A percentile compares a stretch with the other conserved stretches of the same genome.
Conservation (phyloP, 306 rosid species). For the Albizia julibrissin region DNA sequence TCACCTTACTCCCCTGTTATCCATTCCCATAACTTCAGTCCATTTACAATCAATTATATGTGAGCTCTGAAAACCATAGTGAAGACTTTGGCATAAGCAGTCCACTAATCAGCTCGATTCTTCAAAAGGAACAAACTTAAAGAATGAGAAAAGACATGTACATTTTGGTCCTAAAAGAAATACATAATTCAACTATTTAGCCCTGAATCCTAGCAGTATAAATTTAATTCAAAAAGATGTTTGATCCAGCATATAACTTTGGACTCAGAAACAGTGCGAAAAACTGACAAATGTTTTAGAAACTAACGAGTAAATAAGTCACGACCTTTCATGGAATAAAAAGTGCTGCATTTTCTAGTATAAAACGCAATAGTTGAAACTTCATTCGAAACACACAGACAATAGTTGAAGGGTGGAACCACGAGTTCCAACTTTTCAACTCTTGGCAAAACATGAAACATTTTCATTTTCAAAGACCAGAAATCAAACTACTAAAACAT, state of each 20-base stretch:
- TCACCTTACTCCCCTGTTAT: slow-evolving; percentile 49
- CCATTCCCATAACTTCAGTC: slow-evolving; percentile 23
- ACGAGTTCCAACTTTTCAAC: neutral
- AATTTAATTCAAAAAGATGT: neutral
- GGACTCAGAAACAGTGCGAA: neutral
- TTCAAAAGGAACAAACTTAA: neutral
- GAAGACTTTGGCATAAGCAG: neutral
- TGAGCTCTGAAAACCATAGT: neutral
- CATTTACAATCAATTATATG: slow-evolving; percentile 22
- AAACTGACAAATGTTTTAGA: neutral
- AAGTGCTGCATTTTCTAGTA: neutral
- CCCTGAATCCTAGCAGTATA: neutral
- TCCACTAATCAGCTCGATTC: neutral
- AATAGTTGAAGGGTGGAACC: neutral
- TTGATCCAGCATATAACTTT: neutral
- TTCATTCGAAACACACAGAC: neutral
- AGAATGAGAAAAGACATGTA: neutral
- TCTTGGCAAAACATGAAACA: neutral
- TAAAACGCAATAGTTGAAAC: neutral
- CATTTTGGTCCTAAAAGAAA: neutral
- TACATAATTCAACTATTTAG: neutral
- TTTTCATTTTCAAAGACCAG: slow-evolving; percentile 14
- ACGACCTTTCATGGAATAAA: neutral
- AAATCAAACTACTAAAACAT: slow-evolving; percentile 2
- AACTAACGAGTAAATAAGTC: neutral